Evolutionary conservation across 2,329 filamentous ascomycete genomes (phyloP), one percentile per base, ranked within the genome.

Genomic region (Didymella segeticola): DNA sequence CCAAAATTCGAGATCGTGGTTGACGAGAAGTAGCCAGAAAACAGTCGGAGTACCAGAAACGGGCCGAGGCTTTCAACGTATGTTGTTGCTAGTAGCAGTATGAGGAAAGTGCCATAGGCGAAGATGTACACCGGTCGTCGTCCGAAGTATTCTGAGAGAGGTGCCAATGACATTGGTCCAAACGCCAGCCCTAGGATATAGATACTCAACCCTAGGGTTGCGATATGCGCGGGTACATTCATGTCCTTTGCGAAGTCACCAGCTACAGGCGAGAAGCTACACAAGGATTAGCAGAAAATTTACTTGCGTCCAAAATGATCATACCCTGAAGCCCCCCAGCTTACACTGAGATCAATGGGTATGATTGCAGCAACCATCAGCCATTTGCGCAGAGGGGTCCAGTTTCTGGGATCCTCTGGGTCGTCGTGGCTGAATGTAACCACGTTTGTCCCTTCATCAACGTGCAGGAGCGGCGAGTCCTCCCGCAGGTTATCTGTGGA

Each of bases 121-220:
- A 75, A 61, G 10, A 79, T 68, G 47, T 80, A 80, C 2, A 80
- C 72, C 2, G 76, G 75, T 23, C 74, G 69, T 30, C 78, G 58
- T 9, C 78, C 78, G 56, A 73, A 79, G 59, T 78, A 78, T 61
- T 74, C 67, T 3, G 67, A 72, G 0, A 73, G 58, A 6, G 68
- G 69, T 1, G 69, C 70, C 63, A 74, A 53, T 9, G 57, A 72
- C 72, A 74, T 74, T 0, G 71, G 72, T 3, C 72, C 72, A 60
- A 77, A 74, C 0, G 78, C 79, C 5, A 81, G 62, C 0, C 79
- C 80, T 10, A 81, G 67, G 8, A 82, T 72, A 52, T 80, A 81
- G 43, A 81, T 63, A 37, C 75, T 79, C 39, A 82, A 47, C 4
- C 79, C 79, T 3, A 82, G 61, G 0, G 77, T 78, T 1, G 75